These are phyloP conservation scores for Ustilago nuda DNA, from an alignment of 1,284 basidiomycete species.

Conservation along the genomic window DNA sequence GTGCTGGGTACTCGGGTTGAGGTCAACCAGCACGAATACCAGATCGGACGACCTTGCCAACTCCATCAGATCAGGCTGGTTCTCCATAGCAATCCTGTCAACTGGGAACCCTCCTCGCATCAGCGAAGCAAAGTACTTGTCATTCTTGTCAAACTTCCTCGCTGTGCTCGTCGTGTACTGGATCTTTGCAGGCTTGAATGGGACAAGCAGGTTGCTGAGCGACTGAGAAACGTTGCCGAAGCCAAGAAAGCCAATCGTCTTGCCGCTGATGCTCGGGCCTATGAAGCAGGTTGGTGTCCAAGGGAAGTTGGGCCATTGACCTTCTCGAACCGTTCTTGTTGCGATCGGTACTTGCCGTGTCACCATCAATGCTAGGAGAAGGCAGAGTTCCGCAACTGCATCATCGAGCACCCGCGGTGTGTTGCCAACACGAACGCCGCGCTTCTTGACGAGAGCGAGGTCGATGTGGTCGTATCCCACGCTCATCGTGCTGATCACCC, in stretches of 20 bases:
- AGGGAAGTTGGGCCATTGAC: constrained; percentile 76
- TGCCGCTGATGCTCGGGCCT: constrained; percentile 75
- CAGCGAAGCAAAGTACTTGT: constrained; percentile 42
- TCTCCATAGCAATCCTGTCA: constrained; percentile 40
- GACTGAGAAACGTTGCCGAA: constrained; percentile 79
- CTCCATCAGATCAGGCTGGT: constrained; percentile 44
- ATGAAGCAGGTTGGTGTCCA: constrained; percentile 80
- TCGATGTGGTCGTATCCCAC: constrained; percentile 80
- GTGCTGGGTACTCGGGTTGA: constrained; percentile 79
- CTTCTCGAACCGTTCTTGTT: constrained; percentile 76
- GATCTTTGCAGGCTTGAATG: constrained; percentile 50
- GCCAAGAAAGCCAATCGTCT: constrained; percentile 88
- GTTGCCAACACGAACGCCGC: constrained; percentile 83
- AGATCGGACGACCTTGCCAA: constrained; percentile 52
- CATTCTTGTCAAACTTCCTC: constrained; percentile 41
- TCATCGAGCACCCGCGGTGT: constrained; percentile 90
- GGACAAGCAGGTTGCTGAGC: constrained; percentile 39
- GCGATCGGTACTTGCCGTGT: constrained; percentile 79
- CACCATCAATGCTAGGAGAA: constrained; percentile 92
- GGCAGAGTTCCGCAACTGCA: constrained; percentile 87
- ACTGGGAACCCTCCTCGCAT: constrained; percentile 28
- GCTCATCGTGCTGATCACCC: constrained; percentile 84
- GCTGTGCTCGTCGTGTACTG: constrained; percentile 55
- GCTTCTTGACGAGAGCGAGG: constrained; percentile 75
- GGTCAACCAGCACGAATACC: constrained; percentile 78